These are phyloP conservation scores for Solanum chacoense DNA, from an alignment of 305 asterid species.

Conservation along the genomic window DNA sequence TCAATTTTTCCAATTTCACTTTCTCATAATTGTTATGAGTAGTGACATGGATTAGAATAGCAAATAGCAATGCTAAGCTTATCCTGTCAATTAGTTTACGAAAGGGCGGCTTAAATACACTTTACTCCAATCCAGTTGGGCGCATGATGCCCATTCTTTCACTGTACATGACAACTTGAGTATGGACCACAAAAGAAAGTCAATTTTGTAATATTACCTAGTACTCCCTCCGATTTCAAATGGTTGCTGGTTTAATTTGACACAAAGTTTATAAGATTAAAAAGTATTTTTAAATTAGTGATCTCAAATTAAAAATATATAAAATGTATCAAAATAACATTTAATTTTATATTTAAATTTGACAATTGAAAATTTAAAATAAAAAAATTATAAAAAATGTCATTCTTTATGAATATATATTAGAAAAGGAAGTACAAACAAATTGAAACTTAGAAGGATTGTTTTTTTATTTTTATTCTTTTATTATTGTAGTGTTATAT, in stretches of 20 bases:
- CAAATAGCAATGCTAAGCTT: neutral
- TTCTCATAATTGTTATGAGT: neutral
- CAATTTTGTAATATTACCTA: neutral
- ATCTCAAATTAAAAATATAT: neutral
- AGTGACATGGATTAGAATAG: neutral
- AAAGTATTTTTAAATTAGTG: accelerated
- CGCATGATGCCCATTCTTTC: neutral
- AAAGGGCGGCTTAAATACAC: neutral
- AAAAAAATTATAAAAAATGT: neutral
- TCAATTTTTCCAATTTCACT: neutral
- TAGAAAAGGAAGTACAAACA: no score
- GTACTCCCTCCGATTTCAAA: neutral
- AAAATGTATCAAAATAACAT: neutral
- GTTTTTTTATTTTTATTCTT: no score
- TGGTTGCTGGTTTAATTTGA: no score
- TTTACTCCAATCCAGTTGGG: neutral
- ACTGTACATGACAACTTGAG: neutral
- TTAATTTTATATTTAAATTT: neutral
- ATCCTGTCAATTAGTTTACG: neutral
- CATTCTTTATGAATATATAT: no score
- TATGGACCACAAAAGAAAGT: constrained; percentile 2
- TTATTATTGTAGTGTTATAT: neutral
- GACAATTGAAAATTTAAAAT: neutral
- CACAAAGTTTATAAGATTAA: no score
- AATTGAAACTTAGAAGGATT: neutral